Base-by-base conservation (phyloP, 1,284 basidiomycete genomes). In the Leccinum subrobustum region DNA sequence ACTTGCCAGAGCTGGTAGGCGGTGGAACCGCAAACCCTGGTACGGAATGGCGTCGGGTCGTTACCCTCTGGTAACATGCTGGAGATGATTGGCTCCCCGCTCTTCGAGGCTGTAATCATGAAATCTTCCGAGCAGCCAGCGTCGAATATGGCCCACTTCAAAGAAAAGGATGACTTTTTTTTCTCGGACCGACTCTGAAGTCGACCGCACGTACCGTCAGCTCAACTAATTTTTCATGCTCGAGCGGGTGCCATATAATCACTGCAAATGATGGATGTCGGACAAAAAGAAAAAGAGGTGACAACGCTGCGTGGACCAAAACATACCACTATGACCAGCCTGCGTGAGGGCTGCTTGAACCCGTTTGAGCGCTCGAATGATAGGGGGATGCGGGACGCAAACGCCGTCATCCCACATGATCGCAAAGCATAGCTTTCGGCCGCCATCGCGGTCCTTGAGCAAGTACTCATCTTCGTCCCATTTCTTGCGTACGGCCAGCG, bases 301-400 rank as follows among this genome's bases (percentile, higher is more conserved):
- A 39, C 4, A 23, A 60, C 37, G 52, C 29, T 27, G 54, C 39
- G n/a, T 27, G 44, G 12, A n/a, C n/a, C 6, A 57, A 64, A 54
- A 11, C 61, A 27, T 57, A 85, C 86, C 84, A 68, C 80, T 79
- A 70, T 94, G 91, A 0, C 92, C 91, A 6, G 86, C 87, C 3
- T 75, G 79, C 35, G 82, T 66, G 25, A 95, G 75, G 0, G 88
- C 86, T 1, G 76, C 72, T 69, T 84, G 84, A 1, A 82, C 80
- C 59, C 77, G 78, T 64, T 83, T 77, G 47, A 95, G 74, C 0
- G 85, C 91, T 37, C 91, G 79, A 16, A 70, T 75, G 18, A 93
- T 74, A 0, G 92, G 90, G 0, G 92, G 91, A 60, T 89, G 85
- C 2, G 92, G 92, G n/a, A 77, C 70, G 9, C 84, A 75, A 11